A percentile compares a stretch with the other conserved stretches of the same genome.
Conservation (phyloP, 352 stramenopile species). For the Phytophthora aleatoria region DNA sequence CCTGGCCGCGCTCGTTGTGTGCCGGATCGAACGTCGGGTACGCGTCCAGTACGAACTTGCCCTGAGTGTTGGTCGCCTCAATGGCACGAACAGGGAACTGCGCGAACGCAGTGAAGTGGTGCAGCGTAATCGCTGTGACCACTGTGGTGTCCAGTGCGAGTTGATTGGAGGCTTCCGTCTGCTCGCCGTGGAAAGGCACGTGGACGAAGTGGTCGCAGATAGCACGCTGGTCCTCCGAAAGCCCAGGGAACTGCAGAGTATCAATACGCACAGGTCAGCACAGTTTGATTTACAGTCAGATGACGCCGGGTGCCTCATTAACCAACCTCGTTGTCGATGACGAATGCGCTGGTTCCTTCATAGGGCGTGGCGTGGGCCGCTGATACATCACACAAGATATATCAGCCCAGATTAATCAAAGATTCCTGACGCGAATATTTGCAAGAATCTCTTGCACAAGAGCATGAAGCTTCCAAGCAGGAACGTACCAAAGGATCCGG, state of each 20-base stretch:
- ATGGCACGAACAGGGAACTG: slow-evolving; percentile 63
- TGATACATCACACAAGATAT: slow-evolving; percentile 34
- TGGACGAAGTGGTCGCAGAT: slow-evolving; percentile 77
- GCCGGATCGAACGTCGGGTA: slow-evolving; percentile 53
- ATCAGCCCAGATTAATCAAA: slow-evolving; percentile 7
- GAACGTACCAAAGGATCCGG: slow-evolving; percentile 36
- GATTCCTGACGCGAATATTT: slow-evolving; percentile 1
- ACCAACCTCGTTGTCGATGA: slow-evolving; percentile 76
- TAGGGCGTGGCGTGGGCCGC: slow-evolving; percentile 56
- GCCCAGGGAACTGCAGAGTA: slow-evolving; percentile 39
- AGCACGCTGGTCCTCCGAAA: slow-evolving; percentile 62
- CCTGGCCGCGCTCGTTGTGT: slow-evolving; percentile 33
- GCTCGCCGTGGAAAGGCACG: slow-evolving; percentile 55
- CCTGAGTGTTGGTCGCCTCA: slow-evolving; percentile 67
- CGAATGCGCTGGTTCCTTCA: slow-evolving; percentile 63
- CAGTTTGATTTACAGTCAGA: not conserved
- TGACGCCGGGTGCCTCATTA: slow-evolving; percentile 4
- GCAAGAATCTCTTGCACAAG: slow-evolving; percentile 6
- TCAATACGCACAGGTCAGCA: slow-evolving; percentile 3
- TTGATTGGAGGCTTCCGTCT: slow-evolving; percentile 39
- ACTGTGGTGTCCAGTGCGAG: slow-evolving; percentile 69
- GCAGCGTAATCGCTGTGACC: slow-evolving; percentile 64
- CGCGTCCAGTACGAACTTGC: slow-evolving; percentile 78
- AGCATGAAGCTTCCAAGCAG: slow-evolving; percentile 1
- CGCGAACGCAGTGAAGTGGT: slow-evolving; percentile 70